A percentile compares a stretch with the other conserved stretches of the same genome.
These are phyloP conservation scores for Phytophthora fragariae DNA, from an alignment of 352 stramenopile genomes.

Conservation along the genomic window DNA sequence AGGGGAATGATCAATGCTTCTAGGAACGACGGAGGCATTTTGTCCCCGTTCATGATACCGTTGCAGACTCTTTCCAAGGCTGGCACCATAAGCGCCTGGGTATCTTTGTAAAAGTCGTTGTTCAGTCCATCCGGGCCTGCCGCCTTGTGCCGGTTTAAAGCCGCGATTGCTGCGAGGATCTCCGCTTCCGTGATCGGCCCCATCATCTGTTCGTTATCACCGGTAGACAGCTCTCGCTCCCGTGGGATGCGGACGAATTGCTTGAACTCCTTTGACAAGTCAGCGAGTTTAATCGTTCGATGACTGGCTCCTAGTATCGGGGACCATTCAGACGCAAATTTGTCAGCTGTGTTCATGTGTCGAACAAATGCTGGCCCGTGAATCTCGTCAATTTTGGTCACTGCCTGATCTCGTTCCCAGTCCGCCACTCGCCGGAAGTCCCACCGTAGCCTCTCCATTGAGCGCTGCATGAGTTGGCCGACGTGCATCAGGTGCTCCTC, in stretches of 20 bases:
- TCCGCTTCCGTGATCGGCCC: not conserved
- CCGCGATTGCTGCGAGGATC: not conserved
- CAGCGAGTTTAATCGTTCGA: not conserved
- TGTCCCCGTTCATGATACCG: not conserved
- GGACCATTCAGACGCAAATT: not conserved
- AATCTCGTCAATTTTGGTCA: not conserved
- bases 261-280: no score
- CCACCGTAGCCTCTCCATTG: not conserved
- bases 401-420: constrained; percentile 5
- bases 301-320: not conserved
- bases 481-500: not conserved
- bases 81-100: not conserved
- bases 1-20: not conserved
- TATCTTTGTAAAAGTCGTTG: not conserved
- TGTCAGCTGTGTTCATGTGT: not conserved
- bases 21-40: not conserved
- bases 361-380: not conserved
- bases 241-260: not conserved
- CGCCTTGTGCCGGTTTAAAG: constrained; percentile 1
- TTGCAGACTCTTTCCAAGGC: not conserved
- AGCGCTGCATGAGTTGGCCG: not conserved
- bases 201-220: not conserved
- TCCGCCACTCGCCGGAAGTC: not conserved
- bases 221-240: not conserved
- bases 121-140: not conserved